A percentile compares a stretch with the other conserved stretches of the same genome.
Conservation (phyloP, 2,329 filamentous ascomycete species). For the Beauveria varroae region DNA sequence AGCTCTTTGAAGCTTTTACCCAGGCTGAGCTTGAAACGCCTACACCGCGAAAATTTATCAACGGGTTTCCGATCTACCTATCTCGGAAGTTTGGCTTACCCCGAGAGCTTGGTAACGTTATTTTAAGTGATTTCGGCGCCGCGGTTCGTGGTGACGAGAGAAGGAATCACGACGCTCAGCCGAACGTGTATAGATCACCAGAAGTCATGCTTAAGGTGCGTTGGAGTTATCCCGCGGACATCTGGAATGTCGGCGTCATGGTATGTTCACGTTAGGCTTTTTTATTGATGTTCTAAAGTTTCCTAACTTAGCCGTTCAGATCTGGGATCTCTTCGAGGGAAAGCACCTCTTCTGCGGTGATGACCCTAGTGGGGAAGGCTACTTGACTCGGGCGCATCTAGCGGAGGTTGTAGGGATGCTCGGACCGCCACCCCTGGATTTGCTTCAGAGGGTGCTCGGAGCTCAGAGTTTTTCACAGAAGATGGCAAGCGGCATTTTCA, state of each 20-base stretch:
- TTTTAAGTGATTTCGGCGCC: constrained; percentile 15
- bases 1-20: not conserved
- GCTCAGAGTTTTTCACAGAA: constrained; percentile 12
- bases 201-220: constrained; percentile 19
- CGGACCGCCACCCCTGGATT: constrained; percentile 16
- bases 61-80: constrained; percentile 6
- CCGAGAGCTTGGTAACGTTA: constrained; percentile 13
- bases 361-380: too few relatives aligned
- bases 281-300: too few relatives aligned
- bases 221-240: constrained; percentile 20
- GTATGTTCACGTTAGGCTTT: not conserved
- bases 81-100: constrained; percentile 12
- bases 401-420: constrained; percentile 19
- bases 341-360: too few relatives aligned
- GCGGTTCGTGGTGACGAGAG: constrained; percentile 11
- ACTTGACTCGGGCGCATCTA: constrained; percentile 16
- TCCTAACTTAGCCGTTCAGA: too few relatives aligned
- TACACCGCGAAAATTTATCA: not conserved
- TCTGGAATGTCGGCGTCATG: constrained; percentile 19
- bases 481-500: not conserved
- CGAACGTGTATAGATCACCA: constrained; percentile 18
- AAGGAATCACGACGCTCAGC: constrained; percentile 16
- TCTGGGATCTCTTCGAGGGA: too few relatives aligned
- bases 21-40: not conserved
- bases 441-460: constrained; percentile 13